Evolutionary conservation across 2,329 filamentous ascomycete species (phyloP).

Genomic region (Claviceps maximensis): DNA sequence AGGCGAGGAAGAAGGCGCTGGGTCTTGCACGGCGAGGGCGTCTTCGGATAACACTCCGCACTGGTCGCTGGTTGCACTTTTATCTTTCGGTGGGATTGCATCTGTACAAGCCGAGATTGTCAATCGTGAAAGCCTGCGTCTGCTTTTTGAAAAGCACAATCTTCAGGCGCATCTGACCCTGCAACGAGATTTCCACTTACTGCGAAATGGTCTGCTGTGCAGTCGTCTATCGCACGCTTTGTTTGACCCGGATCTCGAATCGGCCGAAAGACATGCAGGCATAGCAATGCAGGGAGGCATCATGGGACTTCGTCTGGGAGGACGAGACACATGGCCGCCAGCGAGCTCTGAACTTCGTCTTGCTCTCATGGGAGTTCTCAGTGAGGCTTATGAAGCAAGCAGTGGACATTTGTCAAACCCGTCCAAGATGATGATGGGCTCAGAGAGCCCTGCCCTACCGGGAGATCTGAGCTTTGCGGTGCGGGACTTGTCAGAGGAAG

Average conservation of each 20-base stretch:
- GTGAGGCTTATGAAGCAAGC: slow-evolving; percentile 50
- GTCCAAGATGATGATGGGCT: slow-evolving; percentile 15
- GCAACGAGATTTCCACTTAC: slow-evolving; percentile 68
- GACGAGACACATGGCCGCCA: slow-evolving; percentile 77
- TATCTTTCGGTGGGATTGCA: slow-evolving; percentile 67
- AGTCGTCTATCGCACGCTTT: slow-evolving; percentile 68
- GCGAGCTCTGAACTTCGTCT: slow-evolving; percentile 87
- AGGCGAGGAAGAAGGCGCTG: not conserved
- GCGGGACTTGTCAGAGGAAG: slow-evolving; percentile 61
- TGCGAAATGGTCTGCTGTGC: slow-evolving; percentile 75
- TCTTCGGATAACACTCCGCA: slow-evolving; percentile 32
- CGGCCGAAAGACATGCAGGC: slow-evolving; percentile 60
- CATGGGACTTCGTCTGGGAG: slow-evolving; percentile 76
- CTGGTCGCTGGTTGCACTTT: slow-evolving; percentile 47
- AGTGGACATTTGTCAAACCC: slow-evolving; percentile 9
- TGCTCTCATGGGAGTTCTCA: slow-evolving; percentile 72
- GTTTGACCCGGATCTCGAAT: slow-evolving; percentile 71
- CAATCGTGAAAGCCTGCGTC: slow-evolving; percentile 58
- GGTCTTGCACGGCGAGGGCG: slow-evolving; percentile 1
- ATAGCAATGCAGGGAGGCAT: slow-evolving; percentile 53
- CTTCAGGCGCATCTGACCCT: slow-evolving; percentile 60
- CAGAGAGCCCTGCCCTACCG: slow-evolving; percentile 35
- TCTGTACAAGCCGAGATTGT: slow-evolving; percentile 62
- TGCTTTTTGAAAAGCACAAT: slow-evolving; percentile 64
- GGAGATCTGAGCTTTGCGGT: slow-evolving; percentile 73